phyloP scores from a whole-genome alignment of 1,284 basidiomycete genomes.

The Chondrostereum purpureum region DNA sequence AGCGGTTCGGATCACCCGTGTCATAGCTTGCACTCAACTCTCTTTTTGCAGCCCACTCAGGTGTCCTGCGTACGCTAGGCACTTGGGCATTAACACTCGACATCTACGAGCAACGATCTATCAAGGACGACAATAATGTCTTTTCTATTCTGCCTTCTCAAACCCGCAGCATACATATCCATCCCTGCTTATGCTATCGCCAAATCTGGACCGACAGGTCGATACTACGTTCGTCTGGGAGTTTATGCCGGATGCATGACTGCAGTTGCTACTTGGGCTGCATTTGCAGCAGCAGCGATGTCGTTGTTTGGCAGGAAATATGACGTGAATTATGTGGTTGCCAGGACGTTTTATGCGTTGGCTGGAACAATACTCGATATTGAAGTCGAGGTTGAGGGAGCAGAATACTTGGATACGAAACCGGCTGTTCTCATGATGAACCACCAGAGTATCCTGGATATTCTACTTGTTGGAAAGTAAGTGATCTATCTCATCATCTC shows the following conservation, averaged over 20 bases:
- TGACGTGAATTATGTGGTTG: constrained; percentile 85
- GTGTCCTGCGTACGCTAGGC: too few relatives aligned
- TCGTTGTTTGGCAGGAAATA: constrained; percentile 66
- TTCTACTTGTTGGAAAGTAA: constrained; percentile 78
- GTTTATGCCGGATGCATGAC: constrained; percentile 75
- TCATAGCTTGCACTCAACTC: too few relatives aligned
- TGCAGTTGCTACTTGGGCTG: constrained; percentile 71
- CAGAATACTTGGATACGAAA: constrained; percentile 65
- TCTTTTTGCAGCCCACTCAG: too few relatives aligned
- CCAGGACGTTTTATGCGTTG: constrained; percentile 77
- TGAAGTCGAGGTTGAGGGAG: constrained; percentile 77
- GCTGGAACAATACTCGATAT: constrained; percentile 66
- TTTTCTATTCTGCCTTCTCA: constrained; percentile 35
- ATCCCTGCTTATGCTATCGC: constrained; percentile 60
- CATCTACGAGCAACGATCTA: too few relatives aligned
- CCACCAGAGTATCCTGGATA: constrained; percentile 91
- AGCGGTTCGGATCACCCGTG: too few relatives aligned
- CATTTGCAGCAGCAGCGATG: constrained; percentile 68
- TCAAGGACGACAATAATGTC: too few relatives aligned
- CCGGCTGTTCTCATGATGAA: constrained; percentile 83
- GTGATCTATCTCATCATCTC: too few relatives aligned
- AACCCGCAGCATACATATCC: constrained; percentile 68
- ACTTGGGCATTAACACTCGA: too few relatives aligned
- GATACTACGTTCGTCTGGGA: constrained; percentile 70
- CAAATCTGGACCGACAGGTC: constrained; percentile 45